A percentile compares a stretch with the other conserved stretches of the same genome.
Evolutionary conservation across 116 monocot genomes (phyloP).

Genomic region (Posidonia oceanica): DNA sequence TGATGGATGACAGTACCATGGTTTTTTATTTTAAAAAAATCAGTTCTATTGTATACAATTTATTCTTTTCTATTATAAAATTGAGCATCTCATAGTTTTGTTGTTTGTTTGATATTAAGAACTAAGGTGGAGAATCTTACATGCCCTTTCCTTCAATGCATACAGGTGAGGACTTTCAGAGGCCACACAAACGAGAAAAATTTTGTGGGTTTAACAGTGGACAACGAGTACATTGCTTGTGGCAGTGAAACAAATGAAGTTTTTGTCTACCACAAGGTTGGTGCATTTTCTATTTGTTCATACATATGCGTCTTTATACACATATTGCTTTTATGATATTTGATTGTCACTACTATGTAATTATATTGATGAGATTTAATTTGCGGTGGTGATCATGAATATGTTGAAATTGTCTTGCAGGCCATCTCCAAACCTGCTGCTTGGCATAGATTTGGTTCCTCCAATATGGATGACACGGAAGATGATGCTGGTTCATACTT

Average conservation of each 20-base stretch:
- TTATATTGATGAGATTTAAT: background rate
- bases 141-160: background rate
- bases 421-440: conserved; percentile 84
- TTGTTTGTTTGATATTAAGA: background rate
- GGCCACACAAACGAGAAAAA: conserved; percentile 99
- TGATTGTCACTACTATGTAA: no score
- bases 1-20: no score
- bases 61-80: no score
- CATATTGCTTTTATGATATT: background rate
- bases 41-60: no score
- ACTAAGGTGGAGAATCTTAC: background rate
- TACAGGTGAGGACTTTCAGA: conserved; percentile 81
- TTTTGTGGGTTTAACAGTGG: conserved; percentile 93
- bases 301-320: no score
- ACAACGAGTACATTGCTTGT: conserved; percentile 90
- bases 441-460: conserved; percentile 74
- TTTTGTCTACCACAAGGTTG: conserved; percentile 93
- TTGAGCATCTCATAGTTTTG: background rate
- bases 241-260: conserved; percentile 99
- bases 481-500: conserved; percentile 81
- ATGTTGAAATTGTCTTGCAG: conserved; percentile 23
- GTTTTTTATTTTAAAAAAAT: no score
- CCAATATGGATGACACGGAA: conserved; percentile 61
- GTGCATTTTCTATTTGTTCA: background rate
- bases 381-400: background rate